Percentiles rank a stretch among this genome's conserved stretches.
These are phyloP conservation scores for Acer campestre DNA, from an alignment of 345 rosid genomes.

Conservation along the genomic window DNA sequence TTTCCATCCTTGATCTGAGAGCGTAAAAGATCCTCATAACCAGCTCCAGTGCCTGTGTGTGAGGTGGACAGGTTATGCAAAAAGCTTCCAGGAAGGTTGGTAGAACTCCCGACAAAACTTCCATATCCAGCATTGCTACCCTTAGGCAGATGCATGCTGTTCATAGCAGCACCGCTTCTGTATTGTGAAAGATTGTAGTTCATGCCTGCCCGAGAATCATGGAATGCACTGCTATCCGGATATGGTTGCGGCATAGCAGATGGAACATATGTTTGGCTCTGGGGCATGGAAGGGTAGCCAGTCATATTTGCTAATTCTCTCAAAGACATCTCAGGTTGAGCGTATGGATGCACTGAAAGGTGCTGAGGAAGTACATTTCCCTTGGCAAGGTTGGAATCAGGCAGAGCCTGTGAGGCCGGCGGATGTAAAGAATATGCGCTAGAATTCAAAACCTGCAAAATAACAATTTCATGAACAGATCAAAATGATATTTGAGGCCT, in stretches of 20 bases:
- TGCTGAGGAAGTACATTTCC: slow-evolving; percentile 22
- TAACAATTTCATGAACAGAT: not conserved
- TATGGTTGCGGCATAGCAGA: slow-evolving; percentile 31
- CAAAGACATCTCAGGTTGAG: slow-evolving; percentile 21
- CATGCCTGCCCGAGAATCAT: slow-evolving; percentile 31
- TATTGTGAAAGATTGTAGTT: slow-evolving; percentile 22
- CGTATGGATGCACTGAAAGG: slow-evolving; percentile 15
- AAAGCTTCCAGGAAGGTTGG: slow-evolving; percentile 26
- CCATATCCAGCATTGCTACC: slow-evolving; percentile 27
- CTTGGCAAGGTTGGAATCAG: slow-evolving; percentile 17
- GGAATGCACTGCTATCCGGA: slow-evolving; percentile 22
- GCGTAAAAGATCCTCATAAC: slow-evolving; percentile 22
- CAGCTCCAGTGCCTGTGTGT: slow-evolving; percentile 17
- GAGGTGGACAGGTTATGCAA: slow-evolving; percentile 22
- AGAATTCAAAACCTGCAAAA: slow-evolving; percentile 30
- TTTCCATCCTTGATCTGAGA: slow-evolving; percentile 26
- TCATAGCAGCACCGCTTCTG: slow-evolving; percentile 17
- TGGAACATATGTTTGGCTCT: slow-evolving; percentile 22
- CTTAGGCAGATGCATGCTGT: slow-evolving; percentile 27
- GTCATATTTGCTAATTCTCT: slow-evolving; percentile 12
- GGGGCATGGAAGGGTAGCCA: slow-evolving; percentile 27
- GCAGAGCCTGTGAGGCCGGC: slow-evolving; percentile 20
- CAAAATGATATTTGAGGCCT: not conserved
- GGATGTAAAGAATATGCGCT: slow-evolving; percentile 21
- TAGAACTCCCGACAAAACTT: slow-evolving; percentile 27